Percentiles rank a stretch among this genome's conserved stretches.
Evolutionary conservation across 306 rosid species (phyloP).

Genomic region (Hippophae rhamnoides): DNA sequence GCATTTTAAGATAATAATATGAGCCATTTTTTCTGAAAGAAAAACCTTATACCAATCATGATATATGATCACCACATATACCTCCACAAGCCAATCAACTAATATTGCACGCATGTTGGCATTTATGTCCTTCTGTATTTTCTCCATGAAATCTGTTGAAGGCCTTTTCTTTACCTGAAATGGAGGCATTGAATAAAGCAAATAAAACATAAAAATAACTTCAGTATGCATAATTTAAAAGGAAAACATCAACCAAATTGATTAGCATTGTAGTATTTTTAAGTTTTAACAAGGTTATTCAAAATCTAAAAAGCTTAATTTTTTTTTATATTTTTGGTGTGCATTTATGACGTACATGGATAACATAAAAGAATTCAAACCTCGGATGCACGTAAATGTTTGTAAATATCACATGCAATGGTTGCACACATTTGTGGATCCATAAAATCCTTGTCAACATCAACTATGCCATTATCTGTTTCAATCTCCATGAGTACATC

Average conservation of each 20-base stretch:
- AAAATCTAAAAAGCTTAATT: no score
- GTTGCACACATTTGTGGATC: conserved; percentile 90
- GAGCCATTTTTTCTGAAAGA: not conserved
- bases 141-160: conserved; percentile 76
- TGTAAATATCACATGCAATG: conserved; percentile 91
- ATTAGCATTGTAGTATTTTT: not conserved
- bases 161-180: conserved; percentile 83
- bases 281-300: no score
- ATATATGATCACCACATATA: conserved; percentile 4
- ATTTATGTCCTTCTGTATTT: conserved; percentile 69
- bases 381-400: conserved; percentile 88
- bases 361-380: conserved; percentile 20
- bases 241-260: not conserved
- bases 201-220: not conserved
- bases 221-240: not conserved
- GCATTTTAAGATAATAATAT: conserved; percentile 1
- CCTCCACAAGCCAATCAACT: conserved; percentile 98
- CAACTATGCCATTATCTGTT: conserved; percentile 38
- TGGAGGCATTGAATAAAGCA: conserved; percentile 11
- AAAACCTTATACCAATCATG: not conserved
- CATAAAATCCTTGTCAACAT: conserved; percentile 50
- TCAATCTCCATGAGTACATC: conserved; percentile 55
- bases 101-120: conserved; percentile 82
- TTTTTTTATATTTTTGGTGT: no score
- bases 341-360: not conserved